Base-by-base conservation (phyloP, 106 monocot species). In the Agapanthus africanus region DNA sequence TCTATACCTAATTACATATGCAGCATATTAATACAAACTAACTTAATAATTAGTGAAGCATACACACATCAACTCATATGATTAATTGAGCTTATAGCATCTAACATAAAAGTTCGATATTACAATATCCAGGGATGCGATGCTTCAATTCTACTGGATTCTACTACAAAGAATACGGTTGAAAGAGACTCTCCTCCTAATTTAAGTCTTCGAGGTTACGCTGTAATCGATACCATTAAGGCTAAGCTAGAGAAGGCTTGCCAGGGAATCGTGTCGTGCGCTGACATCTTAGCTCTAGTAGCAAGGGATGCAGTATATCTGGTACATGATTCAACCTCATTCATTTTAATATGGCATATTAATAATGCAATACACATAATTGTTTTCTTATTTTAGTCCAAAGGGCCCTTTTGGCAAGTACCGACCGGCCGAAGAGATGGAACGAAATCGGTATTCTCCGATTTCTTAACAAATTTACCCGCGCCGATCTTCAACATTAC, bases 341-440 rank as follows among this genome's bases (percentile, higher is more conserved):
- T 15, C 63, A 7, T 0, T 37, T 16, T 38, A 15, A 47, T 47
- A 15, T 47, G 19, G 46, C 46, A 38, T 38, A 56, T 28, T 27
- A 18, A 18, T 18, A 11, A 0, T 16, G 30, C 21, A 10, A 1
- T 11, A 56, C 2, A 7, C 11, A 56, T 56, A 23, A n/a, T n/a
- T n/a, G n/a, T n/a, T n/a, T n/a, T n/a, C n/a, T n/a, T n/a, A n/a
- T n/a, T n/a, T 9, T 4, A 30, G 10, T 11, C 26, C 4, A 56
- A 10, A 56, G 68, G 68, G 30, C 68, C 68, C 7, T 68, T 16
- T 42, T 68, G 30, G 30, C 23, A 49, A 18, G 68, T 68, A 4
- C 59, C 59, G 44, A 71, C 71, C 4, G 71, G 71, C 2, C 39
- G 71, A 61, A 71, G 71, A 62, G 71, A 71, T 59, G 71, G 71